These are phyloP conservation scores for Kwoniella mangroviensis DNA, from an alignment of 768 basidiomycete species.

Conservation along the genomic window DNA sequence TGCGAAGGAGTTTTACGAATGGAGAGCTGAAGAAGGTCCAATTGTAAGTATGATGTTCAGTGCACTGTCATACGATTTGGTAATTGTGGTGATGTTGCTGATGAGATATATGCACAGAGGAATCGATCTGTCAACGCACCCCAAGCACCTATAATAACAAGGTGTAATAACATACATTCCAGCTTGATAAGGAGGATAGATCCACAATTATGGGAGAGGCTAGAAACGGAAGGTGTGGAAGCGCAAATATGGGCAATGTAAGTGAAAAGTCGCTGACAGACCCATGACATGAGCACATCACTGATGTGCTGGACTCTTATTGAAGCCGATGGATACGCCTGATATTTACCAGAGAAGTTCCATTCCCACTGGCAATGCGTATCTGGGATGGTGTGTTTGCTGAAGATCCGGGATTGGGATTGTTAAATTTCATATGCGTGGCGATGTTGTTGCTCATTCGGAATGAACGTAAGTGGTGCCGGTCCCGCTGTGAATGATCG, in stretches of 20 bases:
- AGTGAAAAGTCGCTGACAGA: slow-evolving; percentile 51
- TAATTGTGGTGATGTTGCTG: slow-evolving; percentile 67
- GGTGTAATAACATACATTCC: slow-evolving; percentile 79
- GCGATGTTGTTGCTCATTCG: slow-evolving; percentile 95
- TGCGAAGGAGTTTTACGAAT: slow-evolving; percentile 75
- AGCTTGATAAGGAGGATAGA: slow-evolving; percentile 75
- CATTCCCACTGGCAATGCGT: slow-evolving; percentile 75
- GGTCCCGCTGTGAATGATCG: background rate
- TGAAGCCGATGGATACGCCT: slow-evolving; percentile 88
- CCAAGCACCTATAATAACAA: slow-evolving; percentile 79
- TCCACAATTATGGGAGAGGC: slow-evolving; percentile 72
- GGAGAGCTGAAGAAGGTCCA: slow-evolving; percentile 49
- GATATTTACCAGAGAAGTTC: slow-evolving; percentile 90
- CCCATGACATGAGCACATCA: too few species aligned
- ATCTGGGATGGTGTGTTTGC: slow-evolving; percentile 98
- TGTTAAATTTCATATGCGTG: slow-evolving; percentile 85
- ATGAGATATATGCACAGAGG: slow-evolving; percentile 59
- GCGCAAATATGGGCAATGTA: slow-evolving; percentile 97
- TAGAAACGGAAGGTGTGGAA: slow-evolving; percentile 83
- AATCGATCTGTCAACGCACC: slow-evolving; percentile 47
- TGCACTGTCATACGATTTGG: slow-evolving; percentile 70
- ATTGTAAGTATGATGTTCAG: slow-evolving; percentile 59
- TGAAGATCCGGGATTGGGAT: slow-evolving; percentile 74
- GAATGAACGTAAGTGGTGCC: slow-evolving; percentile 70
- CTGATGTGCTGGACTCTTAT: too few species aligned